Evolutionary conservation across 768 basidiomycete species (phyloP), one percentile per base, ranked within the genome.

Genomic region (Amanita jacksonii): DNA sequence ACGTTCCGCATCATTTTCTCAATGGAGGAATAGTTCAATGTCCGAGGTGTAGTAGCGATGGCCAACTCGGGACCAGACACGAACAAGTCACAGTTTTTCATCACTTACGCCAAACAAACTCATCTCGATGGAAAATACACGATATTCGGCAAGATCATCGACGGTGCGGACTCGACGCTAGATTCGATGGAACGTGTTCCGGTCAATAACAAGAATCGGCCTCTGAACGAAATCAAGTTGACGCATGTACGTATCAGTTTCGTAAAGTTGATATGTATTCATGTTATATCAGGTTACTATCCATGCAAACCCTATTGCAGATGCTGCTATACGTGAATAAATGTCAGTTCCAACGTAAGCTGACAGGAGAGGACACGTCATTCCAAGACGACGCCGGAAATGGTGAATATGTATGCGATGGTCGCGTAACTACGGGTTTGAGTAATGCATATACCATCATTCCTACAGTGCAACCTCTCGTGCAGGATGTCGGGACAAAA

Each of bases 91-190:
- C 86, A 91, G 58, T 90, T 90, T 60, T 90, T 90, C 59, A 73
- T 92, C 56, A 80, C 88, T 3, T 97, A 97, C 58, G 68, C 84
- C 2, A 98, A 98, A 60, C 94, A 97, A 54, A 65, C 87, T 1
- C 93, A 96, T 59, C 76, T 99, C 12, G 94, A 99, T 57, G 82
- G 82, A 51, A 97, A 96, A 59, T 85, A 87, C 63, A 90, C 90
- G 12, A 96, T 97, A 41, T 81, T 98, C 49, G 94, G 91, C 45
- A 90, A 85, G 69, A 92, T 99, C n/a, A 98, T 99, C 52, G 96
- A 99, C 57, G 96, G 96, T 15, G 76, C 75, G n/a, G 93, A 99
- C 58, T 79, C 88, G 3, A 88, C 93, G 4, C 65, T 99, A 35
- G 96, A 98, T 54, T 73, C 75, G n/a, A 90, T 97, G 77, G 96